Evolutionary conservation across 768 basidiomycete genomes (phyloP), one percentile per base, ranked within the genome.

Genomic region (Boletus bicolor): DNA sequence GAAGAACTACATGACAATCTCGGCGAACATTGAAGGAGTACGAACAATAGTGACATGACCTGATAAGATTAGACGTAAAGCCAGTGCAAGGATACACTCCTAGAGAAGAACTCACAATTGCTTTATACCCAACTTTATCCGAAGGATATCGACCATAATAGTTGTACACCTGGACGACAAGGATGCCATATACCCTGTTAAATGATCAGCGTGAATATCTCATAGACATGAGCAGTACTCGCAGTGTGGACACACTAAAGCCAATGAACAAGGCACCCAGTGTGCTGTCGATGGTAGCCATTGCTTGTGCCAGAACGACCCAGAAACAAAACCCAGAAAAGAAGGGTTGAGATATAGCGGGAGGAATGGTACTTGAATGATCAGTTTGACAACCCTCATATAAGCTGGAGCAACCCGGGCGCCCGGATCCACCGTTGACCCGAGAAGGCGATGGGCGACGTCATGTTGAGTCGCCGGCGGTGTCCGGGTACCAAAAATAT

Each of bases 201-300:
- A 37, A 77, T 62, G 46, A 67, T 73, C 59, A 76, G 56, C 11
- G 2, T 7, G 7, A 28, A 5, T 14, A 37, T 38, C 17, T 24
- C 19, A 37, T 28, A 34, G 19, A 44, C 9, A 39, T 26, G 32
- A 19, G 3, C 1, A 21, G 15, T 36, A 58, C 74, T 60, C 45
- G 65, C 76, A 67, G 46, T 39, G 68, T 62, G n/a, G 86, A 79
- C 39, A 76, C 68, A 1, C 79, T 76, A 57, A 84, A 84, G 34
- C 86, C 86, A 44, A 85, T 64, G 58, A 85, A 78, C 43, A 80
- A 69, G 17, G 85, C 84, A 36, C 86, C 86, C 15, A 87, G 76
- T 1, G 85, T 86, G 61, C 73, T 77, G 64, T 75, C 67, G 50
- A 79, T 10, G 28, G 37, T 1, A n/a, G 11, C 7, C 71, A 72